phyloP scores from a whole-genome alignment of 169 alveolate species.

The Cryptosporidium canis region DNA sequence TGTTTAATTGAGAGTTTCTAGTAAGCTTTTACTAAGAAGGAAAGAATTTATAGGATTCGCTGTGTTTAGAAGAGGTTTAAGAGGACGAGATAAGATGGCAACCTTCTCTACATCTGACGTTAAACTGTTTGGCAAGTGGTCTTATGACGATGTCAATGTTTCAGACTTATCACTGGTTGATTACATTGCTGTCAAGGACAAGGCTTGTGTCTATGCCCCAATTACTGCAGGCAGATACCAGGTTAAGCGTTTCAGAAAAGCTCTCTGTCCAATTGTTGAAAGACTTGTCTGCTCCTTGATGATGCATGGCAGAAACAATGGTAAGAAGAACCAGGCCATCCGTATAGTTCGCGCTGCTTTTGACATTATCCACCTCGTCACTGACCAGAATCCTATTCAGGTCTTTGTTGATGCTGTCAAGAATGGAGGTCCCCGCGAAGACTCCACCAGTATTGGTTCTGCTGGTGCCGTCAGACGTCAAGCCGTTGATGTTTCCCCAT shows the following conservation, averaged over 20 bases:
- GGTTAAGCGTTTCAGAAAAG: constrained; percentile 97
- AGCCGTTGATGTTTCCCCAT: constrained; percentile 99
- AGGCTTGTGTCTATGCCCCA: constrained; percentile 96
- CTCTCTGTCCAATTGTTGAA: constrained; percentile 99
- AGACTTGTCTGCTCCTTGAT: constrained; percentile 89
- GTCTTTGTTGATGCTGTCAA: constrained; percentile 96
- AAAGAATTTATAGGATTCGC: neutral
- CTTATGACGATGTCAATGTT: constrained; percentile 94
- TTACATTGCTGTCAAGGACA: constrained; percentile 92
- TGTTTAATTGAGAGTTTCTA: neutral
- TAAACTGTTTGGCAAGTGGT: constrained; percentile 96
- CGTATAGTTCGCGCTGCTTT: constrained; percentile 97
- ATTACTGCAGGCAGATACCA: constrained; percentile 99
- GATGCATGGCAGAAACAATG: constrained; percentile 96
- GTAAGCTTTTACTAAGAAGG: neutral
- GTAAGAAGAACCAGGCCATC: constrained; percentile 97
- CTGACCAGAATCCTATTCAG: constrained; percentile 98
- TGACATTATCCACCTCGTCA: constrained; percentile 96
- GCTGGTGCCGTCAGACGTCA: constrained; percentile 99
- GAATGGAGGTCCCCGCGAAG: constrained; percentile 99
- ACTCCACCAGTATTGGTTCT: constrained; percentile 98
- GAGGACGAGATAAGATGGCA: constrained; percentile 16
- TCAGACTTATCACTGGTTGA: constrained; percentile 94
- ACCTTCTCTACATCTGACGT: constrained; percentile 82
- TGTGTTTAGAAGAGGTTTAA: neutral